Conservation (phyloP, 2,329 filamentous ascomycete species). For the Diaporthe eres region DNA sequence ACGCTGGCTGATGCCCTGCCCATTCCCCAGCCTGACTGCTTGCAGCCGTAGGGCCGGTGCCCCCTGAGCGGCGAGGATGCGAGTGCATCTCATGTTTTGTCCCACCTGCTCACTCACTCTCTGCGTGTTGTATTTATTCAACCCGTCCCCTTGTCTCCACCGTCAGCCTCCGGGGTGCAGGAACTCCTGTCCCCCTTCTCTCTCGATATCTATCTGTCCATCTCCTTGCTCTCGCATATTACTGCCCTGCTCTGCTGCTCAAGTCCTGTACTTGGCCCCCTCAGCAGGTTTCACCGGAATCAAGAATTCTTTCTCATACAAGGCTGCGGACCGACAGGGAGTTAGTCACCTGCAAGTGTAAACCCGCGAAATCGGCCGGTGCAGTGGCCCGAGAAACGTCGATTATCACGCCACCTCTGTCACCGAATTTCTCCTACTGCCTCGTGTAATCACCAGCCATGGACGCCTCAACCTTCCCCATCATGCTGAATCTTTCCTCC, state of each 20-base stretch:
- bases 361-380: conserved; percentile 25
- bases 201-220: conserved; percentile 8
- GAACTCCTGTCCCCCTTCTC: conserved; percentile 15
- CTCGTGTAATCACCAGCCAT: conserved; percentile 17
- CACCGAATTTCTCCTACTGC: conserved; percentile 36
- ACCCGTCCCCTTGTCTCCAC: conserved; percentile 28
- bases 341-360: conserved; percentile 15
- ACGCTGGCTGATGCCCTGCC: conserved; percentile 21
- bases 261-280: conserved; percentile 5
- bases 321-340: conserved; percentile 18
- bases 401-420: conserved; percentile 41
- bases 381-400: conserved; percentile 41
- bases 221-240: conserved; percentile 11
- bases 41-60: conserved; percentile 13
- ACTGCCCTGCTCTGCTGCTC: neutral
- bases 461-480: conserved; percentile 39
- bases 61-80: conserved; percentile 28
- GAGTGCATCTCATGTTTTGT: conserved; percentile 34
- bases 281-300: conserved; percentile 6
- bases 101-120: conserved; percentile 34
- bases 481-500: conserved; percentile 42
- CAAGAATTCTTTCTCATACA: conserved; percentile 2
- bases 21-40: conserved; percentile 22
- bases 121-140: conserved; percentile 35
- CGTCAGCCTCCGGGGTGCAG: conserved; percentile 31